Conservation (phyloP, 129 eudicot species). For the Lactuca sativa region DNA sequence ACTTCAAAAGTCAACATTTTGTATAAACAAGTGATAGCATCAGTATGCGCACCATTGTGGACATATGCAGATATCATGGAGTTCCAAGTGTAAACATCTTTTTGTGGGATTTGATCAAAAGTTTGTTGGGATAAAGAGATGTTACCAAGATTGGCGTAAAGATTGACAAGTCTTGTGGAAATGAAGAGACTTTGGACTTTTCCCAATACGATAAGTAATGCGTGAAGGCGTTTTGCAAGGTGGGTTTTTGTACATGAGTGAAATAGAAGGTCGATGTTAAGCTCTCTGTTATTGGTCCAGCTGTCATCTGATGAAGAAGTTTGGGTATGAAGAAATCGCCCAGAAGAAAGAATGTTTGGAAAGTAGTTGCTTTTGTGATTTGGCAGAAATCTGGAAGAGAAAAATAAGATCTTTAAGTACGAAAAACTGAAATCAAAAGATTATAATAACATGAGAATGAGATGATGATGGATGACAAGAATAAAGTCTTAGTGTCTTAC, state of each 20-base stretch:
- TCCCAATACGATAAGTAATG: constrained; percentile 67
- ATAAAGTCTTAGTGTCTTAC: constrained; percentile 23
- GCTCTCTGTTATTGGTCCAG: constrained; percentile 25
- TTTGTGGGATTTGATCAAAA: constrained; percentile 46
- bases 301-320: constrained; percentile 29
- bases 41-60: constrained; percentile 43
- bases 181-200: constrained; percentile 51
- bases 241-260: constrained; percentile 41
- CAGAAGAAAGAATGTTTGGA: constrained; percentile 1
- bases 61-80: constrained; percentile 80
- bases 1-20: constrained; percentile 50
- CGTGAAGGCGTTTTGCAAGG: constrained; percentile 51
- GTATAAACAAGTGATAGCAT: constrained; percentile 58
- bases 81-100: constrained; percentile 83
- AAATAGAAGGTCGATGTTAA: constrained; percentile 59
- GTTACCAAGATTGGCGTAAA: constrained; percentile 59
- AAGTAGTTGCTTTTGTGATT: constrained; percentile 36
- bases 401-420: neutral
- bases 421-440: neutral
- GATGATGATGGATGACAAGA: neutral
- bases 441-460: neutral
- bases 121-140: constrained; percentile 48
- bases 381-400: constrained; percentile 43
- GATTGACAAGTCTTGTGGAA: constrained; percentile 67
- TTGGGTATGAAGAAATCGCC: constrained; percentile 13